Evolutionary conservation across 257 asterid genomes (phyloP).

Genomic region (Forsythia viridissima): DNA sequence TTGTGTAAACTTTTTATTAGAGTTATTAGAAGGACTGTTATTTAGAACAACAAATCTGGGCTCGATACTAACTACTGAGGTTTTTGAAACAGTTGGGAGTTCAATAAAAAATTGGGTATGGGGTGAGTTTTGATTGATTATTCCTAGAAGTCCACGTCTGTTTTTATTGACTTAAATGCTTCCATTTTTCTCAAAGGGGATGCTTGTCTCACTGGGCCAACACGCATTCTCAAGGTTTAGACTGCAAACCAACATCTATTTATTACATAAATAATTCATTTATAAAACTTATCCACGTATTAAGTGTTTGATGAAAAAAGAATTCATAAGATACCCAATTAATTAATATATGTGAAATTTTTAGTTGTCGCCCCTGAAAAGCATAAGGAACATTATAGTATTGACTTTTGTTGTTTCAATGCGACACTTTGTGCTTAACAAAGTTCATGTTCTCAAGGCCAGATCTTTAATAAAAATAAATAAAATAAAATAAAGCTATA

Average conservation of each 20-base stretch:
- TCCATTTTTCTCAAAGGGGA: conserved; percentile 28
- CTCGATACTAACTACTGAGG: not conserved
- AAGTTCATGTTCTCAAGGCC: conserved; percentile 53
- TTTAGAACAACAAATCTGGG: no score
- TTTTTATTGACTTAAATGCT: conserved; percentile 41
- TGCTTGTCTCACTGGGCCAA: conserved; percentile 43
- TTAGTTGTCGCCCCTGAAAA: conserved; percentile 24
- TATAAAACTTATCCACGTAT: no score
- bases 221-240: conserved; percentile 45
- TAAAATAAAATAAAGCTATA: conserved; percentile 27
- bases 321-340: not conserved
- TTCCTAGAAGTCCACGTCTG: conserved; percentile 35
- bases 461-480: conserved; percentile 20
- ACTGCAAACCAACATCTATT: not conserved
- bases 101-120: not conserved
- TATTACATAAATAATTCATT: no score
- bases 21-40: no score
- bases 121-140: not conserved
- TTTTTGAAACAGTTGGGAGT: not conserved
- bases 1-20: no score
- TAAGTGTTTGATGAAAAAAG: no score
- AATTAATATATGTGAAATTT: conserved; percentile 9
- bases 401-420: conserved; percentile 31
- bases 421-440: conserved; percentile 38
- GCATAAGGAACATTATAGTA: conserved; percentile 19